Conservation (phyloP, 495 filamentous ascomycete genomes). For the Glutinoglossum americanum region DNA sequence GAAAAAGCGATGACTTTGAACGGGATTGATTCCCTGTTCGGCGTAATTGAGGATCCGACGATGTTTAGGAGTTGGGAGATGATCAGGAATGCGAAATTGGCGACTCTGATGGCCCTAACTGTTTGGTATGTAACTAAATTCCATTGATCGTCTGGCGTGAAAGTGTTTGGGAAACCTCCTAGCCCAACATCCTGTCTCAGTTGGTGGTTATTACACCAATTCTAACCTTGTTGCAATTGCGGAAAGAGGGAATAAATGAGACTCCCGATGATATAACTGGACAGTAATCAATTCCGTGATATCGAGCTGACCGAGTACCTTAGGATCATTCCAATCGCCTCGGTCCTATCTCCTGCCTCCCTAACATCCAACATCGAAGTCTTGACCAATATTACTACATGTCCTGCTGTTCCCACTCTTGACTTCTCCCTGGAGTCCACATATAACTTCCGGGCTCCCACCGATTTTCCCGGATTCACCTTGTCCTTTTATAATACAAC, state of each 20-base stretch:
- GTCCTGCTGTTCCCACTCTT: conserved; percentile 12
- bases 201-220: too few relatives aligned
- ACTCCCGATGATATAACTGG: background rate
- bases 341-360: conserved; percentile 18
- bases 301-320: conserved; percentile 2
- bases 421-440: conserved; percentile 11
- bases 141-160: background rate
- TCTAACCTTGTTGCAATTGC: too few relatives aligned
- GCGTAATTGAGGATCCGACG: conserved; percentile 18
- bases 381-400: conserved; percentile 1
- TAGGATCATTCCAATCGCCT: conserved; percentile 20
- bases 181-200: too few relatives aligned
- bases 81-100: conserved; percentile 17
- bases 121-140: conserved; percentile 13
- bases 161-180: too few relatives aligned
- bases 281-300: too few relatives aligned
- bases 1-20: conserved; percentile 15
- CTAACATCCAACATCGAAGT: conserved; percentile 15
- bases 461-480: conserved; percentile 12
- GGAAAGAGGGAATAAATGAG: too few relatives aligned
- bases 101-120: conserved; percentile 18
- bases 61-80: conserved; percentile 18
- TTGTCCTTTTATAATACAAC: conserved; percentile 19
- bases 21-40: conserved; percentile 19
- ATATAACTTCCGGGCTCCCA: conserved; percentile 10